Conservation (phyloP, 495 filamentous ascomycete genomes). For the Podospora pseudocomata region DNA sequence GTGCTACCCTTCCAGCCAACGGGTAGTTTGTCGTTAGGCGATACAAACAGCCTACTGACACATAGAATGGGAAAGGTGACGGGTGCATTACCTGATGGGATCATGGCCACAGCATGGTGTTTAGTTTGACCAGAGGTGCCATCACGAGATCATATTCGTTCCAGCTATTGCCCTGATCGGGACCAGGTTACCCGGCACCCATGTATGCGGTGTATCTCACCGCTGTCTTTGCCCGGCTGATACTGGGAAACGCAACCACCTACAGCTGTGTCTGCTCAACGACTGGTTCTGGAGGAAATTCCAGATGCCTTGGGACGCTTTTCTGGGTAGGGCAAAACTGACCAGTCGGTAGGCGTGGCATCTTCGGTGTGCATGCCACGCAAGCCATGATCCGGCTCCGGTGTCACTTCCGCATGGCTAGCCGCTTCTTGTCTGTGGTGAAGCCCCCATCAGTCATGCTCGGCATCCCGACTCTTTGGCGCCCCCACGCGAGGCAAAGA, state of each 20-base stretch:
- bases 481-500: conserved; percentile 16
- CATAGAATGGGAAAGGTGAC: not conserved
- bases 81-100: not conserved
- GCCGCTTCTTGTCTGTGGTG: conserved; percentile 7
- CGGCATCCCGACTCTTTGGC: conserved; percentile 2
- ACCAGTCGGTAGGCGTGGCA: not conserved
- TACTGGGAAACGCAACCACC: not conserved
- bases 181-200: not conserved
- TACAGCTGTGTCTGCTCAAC: not conserved
- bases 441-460: not conserved
- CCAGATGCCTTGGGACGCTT: not conserved
- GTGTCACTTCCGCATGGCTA: conserved; percentile 4
- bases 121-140: not conserved
- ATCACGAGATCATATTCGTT: not conserved
- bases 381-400: conserved; percentile 8
- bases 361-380: conserved; percentile 13
- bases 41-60: conserved; percentile 8
- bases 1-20: not conserved
- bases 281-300: not conserved
- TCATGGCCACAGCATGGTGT: not conserved
- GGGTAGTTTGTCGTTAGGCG: not conserved
- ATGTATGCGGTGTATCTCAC: not conserved
- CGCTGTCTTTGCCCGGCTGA: not conserved
- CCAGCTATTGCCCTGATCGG: not conserved
- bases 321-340: conserved; percentile 7